Evolutionary conservation across 176 grass and related monocot species (phyloP), one percentile per base, ranked within the genome.

Genomic region (Leersia perrieri): DNA sequence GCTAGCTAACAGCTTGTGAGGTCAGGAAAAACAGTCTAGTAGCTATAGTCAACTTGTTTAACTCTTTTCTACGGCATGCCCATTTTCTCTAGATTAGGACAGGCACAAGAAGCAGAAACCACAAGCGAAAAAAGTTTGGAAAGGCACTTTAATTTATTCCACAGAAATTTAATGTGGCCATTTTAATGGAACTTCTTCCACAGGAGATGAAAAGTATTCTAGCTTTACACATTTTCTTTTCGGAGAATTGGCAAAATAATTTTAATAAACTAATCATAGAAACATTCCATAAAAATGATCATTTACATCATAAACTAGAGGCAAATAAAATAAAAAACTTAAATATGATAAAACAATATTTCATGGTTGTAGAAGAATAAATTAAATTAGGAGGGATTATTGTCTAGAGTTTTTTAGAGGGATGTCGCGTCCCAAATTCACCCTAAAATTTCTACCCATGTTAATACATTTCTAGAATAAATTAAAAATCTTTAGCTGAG

Each of bases 71-170:
- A 33, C 26, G 45, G 14, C 23, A 7, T 1, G 27, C 12, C 8
- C 49, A 22, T 44, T 82, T 77, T 73, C 39, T 3, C 27, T 11
- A 28, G 86, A 88, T 67, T 78, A 58, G 5, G 80, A 88, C 74
- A 78, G 11, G 80, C 86, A 83, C 80, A 30, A 35, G 6, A 67
- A 16, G n/a, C 66, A 11, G 1, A 6, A 3, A 44, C 73, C 86
- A 83, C 73, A 72, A 66, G 16, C 57, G 26, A 5, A 63, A 83
- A 88, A 30, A n/a, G 66, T 55, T 22, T 5, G 0, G 7, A 70
- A 64, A 75, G 13, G 66, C 53, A 42, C 42, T 22, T 31, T n/a
- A n/a, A n/a, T n/a, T n/a, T 30, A 9, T 58, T 63, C 66, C 28
- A 33, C 66, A 33, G 35, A 42, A 81, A 69, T 33, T 11, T 60